phyloP scores from a whole-genome alignment of 139 green algal genomes.

The Asterochloris erici region DNA sequence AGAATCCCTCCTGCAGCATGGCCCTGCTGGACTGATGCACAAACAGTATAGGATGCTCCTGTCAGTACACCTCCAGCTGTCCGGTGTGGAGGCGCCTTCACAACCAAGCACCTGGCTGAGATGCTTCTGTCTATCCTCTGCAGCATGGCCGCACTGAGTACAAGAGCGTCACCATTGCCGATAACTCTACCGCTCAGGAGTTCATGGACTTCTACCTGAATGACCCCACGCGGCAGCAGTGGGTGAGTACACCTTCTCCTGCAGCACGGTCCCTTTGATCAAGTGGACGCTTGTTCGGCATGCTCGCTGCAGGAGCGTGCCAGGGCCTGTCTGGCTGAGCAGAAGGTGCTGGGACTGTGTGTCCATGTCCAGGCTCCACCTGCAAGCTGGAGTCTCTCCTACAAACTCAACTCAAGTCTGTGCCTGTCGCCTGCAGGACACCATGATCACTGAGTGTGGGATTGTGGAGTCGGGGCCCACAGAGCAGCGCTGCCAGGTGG shows the following conservation, averaged over 20 bases:
- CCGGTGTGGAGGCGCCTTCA: background rate
- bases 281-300: background rate
- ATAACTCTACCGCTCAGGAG: constrained; percentile 74
- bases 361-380: background rate
- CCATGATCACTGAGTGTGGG: constrained; percentile 69
- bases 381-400: background rate
- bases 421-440: constrained; percentile 43
- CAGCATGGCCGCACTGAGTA: constrained; percentile 85
- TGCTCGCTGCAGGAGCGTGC: background rate
- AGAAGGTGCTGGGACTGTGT: background rate
- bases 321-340: background rate
- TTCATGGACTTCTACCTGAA: constrained; percentile 87
- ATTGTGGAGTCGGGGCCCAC: constrained; percentile 43
- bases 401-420: background rate
- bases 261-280: background rate
- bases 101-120: background rate
- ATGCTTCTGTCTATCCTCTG: background rate
- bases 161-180: constrained; percentile 69
- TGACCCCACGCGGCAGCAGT: constrained; percentile 66
- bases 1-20: background rate
- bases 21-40: background rate
- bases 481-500: constrained; percentile 66
- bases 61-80: background rate
- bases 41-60: background rate
- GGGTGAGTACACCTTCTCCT: constrained; percentile 41